These are phyloP conservation scores for Pichia sp. DNA, from an alignment of 1,139 yeast species.

Conservation along the genomic window DNA sequence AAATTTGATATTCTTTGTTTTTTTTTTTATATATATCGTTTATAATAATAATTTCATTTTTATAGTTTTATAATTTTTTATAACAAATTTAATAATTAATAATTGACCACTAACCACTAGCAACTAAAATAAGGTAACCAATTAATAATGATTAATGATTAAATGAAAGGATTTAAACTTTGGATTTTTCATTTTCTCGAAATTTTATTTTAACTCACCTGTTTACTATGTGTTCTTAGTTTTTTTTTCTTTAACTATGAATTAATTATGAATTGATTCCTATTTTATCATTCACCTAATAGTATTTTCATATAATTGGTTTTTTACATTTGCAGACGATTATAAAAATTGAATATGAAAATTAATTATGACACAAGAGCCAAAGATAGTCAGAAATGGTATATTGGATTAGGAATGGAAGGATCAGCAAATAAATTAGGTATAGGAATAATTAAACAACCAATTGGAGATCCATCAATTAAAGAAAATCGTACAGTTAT, in stretches of 20 bases:
- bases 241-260: no score
- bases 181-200: not conserved
- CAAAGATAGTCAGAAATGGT: slow-evolving; percentile 42
- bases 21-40: not conserved
- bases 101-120: no score
- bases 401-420: slow-evolving; percentile 81
- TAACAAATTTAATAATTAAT: not conserved
- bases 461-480: slow-evolving; percentile 41
- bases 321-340: no score
- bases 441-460: slow-evolving; percentile 81
- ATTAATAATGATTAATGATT: no score
- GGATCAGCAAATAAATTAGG: slow-evolving; percentile 97
- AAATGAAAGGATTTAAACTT: no score
- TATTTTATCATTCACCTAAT: no score
- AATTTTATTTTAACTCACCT: no score
- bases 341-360: not conserved
- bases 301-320: no score
- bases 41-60: not conserved
- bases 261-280: no score
- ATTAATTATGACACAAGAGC: slow-evolving; percentile 17
- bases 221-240: no score
- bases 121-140: no score
- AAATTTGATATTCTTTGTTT: not conserved
- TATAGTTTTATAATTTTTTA: not conserved
- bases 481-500: slow-evolving; percentile 61